Evolutionary conservation across 306 rosid genomes (phyloP).

Genomic region (Trichosanthes cucumerina): DNA sequence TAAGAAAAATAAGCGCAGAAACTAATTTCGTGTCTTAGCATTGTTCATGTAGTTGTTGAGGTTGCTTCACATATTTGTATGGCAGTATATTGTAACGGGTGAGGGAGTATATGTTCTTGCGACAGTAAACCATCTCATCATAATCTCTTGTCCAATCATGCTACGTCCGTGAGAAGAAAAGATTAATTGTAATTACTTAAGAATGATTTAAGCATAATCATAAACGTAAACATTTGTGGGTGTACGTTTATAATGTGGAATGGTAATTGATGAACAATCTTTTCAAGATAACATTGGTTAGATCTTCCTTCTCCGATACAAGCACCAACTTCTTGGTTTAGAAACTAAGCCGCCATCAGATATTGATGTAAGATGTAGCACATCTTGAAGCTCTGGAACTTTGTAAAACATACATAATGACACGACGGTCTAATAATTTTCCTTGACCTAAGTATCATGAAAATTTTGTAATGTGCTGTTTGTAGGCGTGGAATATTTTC

Average conservation of each 20-base stretch:
- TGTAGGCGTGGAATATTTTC: not conserved
- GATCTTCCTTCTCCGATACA: not conserved
- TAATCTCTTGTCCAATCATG: not conserved
- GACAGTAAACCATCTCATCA: not conserved
- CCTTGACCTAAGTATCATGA: not conserved
- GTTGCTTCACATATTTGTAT: not conserved
- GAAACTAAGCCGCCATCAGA: not conserved
- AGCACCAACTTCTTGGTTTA: not conserved
- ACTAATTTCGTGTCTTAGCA: not conserved
- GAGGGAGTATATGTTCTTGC: not conserved
- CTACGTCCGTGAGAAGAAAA: not conserved
- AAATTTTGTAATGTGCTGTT: not conserved
- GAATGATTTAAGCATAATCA: not conserved
- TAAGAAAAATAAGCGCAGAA: not conserved
- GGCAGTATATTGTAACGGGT: not conserved
- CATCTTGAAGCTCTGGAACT: not conserved
- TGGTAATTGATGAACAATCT: not conserved
- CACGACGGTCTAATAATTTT: not conserved
- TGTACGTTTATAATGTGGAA: not conserved
- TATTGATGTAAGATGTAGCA: not conserved
- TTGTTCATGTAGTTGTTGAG: not conserved
- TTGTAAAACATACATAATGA: not conserved
- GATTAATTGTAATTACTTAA: not conserved
- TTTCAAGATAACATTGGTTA: not conserved
- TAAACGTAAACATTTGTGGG: not conserved